phyloP scores from a whole-genome alignment of 2,329 filamentous ascomycete species.

The Ophiostoma sp. region DNA sequence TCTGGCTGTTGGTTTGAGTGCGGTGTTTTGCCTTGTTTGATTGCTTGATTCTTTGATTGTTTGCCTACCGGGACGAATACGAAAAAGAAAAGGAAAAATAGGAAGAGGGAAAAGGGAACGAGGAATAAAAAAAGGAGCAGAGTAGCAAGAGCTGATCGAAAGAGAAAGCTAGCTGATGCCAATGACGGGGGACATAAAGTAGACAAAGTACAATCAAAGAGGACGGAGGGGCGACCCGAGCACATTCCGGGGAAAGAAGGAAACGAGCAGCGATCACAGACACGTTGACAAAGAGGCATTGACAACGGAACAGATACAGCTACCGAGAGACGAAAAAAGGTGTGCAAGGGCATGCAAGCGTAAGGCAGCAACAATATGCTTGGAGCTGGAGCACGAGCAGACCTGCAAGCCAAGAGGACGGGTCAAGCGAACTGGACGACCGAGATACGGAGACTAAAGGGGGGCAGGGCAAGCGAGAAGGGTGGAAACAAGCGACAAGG shows the following conservation, averaged over 20 bases:
- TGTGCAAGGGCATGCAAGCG: background rate
- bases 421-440: slow-evolving; percentile 4
- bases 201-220: background rate
- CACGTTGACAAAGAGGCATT: background rate
- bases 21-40: background rate
- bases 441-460: background rate
- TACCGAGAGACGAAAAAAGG: background rate
- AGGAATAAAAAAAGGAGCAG: background rate
- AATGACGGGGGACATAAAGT: background rate
- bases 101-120: too few species aligned
- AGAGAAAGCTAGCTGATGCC: background rate
- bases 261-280: background rate
- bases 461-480: background rate
- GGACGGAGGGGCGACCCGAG: background rate
- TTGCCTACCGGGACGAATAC: background rate
- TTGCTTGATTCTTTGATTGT: background rate
- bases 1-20: background rate
- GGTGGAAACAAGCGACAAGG: background rate
- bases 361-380: slow-evolving; percentile 19
- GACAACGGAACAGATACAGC: background rate
- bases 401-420: slow-evolving; percentile 12
- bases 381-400: background rate
- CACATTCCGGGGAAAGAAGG: background rate
- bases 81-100: background rate
- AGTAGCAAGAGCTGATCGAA: background rate